Evolutionary conservation across 108 stramenopile genomes (phyloP).

Genomic region (Fragilaria crotonensis): DNA sequence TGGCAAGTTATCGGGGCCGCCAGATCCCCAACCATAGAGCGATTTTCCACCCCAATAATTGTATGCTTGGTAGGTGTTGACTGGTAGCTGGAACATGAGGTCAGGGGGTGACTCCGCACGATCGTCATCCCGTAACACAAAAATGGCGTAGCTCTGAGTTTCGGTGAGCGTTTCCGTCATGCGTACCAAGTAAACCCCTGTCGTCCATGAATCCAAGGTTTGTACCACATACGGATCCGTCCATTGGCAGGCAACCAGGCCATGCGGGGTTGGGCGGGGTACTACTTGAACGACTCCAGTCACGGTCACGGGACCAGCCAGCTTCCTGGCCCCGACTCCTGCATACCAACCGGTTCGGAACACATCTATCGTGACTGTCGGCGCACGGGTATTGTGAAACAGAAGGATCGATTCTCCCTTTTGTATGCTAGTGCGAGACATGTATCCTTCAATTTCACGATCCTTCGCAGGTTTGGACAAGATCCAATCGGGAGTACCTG

Average conservation of each 20-base stretch:
- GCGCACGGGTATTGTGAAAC: slow-evolving; percentile 1
- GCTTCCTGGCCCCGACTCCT: slow-evolving; percentile 4
- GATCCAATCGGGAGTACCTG: neutral
- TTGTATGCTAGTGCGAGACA: slow-evolving; percentile 6
- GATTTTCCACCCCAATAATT: slow-evolving; percentile 10
- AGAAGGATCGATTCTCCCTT: slow-evolving; percentile 1
- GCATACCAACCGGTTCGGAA: slow-evolving; percentile 14
- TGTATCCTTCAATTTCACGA: slow-evolving; percentile 15
- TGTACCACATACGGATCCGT: slow-evolving; percentile 6
- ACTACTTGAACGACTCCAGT: slow-evolving; percentile 2
- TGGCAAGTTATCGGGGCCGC: neutral
- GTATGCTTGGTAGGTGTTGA: slow-evolving; percentile 15
- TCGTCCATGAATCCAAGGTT: slow-evolving; percentile 2
- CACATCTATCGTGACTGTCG: slow-evolving; percentile 3
- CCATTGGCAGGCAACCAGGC: slow-evolving; percentile 5
- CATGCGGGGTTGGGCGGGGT: neutral
- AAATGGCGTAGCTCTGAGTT: slow-evolving; percentile 11
- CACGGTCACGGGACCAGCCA: slow-evolving; percentile 3
- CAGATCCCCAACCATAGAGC: slow-evolving; percentile 9
- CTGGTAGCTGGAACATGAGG: slow-evolving; percentile 7
- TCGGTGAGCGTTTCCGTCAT: neutral
- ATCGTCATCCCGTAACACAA: slow-evolving; percentile 11
- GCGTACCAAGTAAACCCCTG: slow-evolving; percentile 7
- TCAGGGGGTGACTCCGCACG: neutral
- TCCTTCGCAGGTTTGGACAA: slow-evolving; percentile 4